Conservation (phyloP, 495 filamentous ascomycete species). For the Podospora didyma region DNA sequence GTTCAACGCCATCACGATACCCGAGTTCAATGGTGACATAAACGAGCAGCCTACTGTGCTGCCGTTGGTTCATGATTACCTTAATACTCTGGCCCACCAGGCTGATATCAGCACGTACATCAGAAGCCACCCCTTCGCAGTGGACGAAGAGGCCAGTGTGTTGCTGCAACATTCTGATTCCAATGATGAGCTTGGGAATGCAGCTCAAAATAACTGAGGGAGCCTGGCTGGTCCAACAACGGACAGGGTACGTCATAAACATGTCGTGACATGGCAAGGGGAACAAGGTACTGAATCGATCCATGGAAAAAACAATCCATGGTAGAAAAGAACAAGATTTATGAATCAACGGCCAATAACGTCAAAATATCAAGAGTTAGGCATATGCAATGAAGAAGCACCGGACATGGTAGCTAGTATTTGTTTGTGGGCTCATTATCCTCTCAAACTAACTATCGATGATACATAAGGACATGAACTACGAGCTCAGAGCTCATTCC, state of each 20-base stretch:
- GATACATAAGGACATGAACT: constrained; percentile 24
- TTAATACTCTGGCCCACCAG: constrained; percentile 39
- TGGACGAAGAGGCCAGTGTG: not conserved
- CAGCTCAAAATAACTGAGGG: not conserved
- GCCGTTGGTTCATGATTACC: constrained; percentile 45
- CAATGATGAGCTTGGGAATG: not conserved
- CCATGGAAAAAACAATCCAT: no score
- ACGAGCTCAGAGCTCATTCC: constrained; percentile 20
- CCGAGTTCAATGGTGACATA: constrained; percentile 61
- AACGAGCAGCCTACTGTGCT: constrained; percentile 35
- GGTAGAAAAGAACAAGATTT: no score
- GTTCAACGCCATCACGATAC: constrained; percentile 73
- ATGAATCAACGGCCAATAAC: no score
- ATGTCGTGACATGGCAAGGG: not conserved
- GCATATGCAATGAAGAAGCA: constrained; percentile 8
- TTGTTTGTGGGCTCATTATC: constrained; percentile 23
- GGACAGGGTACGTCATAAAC: not conserved
- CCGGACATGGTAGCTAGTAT: constrained; percentile 15
- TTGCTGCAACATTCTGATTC: no score
- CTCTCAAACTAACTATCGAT: constrained; percentile 19
- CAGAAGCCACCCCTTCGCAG: constrained; percentile 27
- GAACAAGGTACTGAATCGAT: not conserved
- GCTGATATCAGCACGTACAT: constrained; percentile 47
- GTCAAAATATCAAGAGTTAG: no score
- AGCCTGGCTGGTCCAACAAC: not conserved